These are phyloP conservation scores for Gentiana straminea DNA, from an alignment of 257 asterid genomes.

Conservation along the genomic window DNA sequence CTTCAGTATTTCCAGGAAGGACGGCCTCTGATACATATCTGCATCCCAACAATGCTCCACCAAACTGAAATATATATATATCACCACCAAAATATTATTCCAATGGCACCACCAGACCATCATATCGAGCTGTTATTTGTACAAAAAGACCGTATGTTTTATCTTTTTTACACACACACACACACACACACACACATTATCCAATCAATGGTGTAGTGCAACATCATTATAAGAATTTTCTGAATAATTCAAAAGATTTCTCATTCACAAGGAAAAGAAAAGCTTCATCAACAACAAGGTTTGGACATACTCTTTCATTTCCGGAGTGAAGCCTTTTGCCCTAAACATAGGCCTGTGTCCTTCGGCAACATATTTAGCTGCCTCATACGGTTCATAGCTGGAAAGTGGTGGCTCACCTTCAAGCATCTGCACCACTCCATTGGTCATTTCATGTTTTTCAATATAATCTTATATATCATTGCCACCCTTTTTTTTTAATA, in stretches of 20 bases:
- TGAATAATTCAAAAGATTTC: background rate
- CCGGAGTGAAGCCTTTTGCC: conserved; percentile 54
- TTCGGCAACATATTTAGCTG: conserved; percentile 80
- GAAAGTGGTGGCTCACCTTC: conserved; percentile 96
- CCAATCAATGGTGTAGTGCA: too few species aligned
- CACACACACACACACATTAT: too few species aligned
- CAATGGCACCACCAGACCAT: too few species aligned
- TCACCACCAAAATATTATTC: too few species aligned
- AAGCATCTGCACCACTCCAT: conserved; percentile 62
- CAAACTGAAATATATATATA: conserved; percentile 27
- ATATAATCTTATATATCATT: background rate
- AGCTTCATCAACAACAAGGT: background rate
- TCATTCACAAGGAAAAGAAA: background rate
- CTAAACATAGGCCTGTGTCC: conserved; percentile 79
- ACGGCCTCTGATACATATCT: conserved; percentile 73
- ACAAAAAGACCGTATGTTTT: too few species aligned
- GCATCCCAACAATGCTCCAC: conserved; percentile 73
- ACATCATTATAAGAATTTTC: conserved; percentile 15
- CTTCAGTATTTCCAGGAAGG: conserved; percentile 79
- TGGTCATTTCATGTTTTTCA: conserved; percentile 1
- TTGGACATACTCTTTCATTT: conserved; percentile 57
- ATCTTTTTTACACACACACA: too few species aligned
- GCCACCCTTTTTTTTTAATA: background rate
- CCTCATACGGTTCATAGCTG: conserved; percentile 77
- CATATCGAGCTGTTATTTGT: too few species aligned